A percentile compares a stretch with the other conserved stretches of the same genome.
Conservation (phyloP, 1,284 basidiomycete species). For the Puccinia triticina region DNA sequence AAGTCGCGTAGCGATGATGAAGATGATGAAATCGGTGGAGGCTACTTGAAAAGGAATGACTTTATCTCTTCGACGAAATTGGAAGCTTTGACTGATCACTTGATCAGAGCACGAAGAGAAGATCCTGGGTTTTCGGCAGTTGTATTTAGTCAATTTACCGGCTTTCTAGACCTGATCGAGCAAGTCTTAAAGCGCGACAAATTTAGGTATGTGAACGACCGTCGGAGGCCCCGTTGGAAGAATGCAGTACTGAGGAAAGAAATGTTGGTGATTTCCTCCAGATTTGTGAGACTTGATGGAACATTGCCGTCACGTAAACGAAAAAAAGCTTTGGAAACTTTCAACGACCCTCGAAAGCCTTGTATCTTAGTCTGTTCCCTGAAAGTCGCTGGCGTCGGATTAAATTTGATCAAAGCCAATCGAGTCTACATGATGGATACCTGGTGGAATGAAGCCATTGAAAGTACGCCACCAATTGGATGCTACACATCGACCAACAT, state of each 20-base stretch:
- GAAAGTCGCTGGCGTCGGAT: slow-evolving; percentile 90
- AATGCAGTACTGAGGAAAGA: slow-evolving; percentile 64
- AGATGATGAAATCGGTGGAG: neutral
- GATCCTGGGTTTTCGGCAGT: slow-evolving; percentile 58
- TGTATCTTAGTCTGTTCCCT: slow-evolving; percentile 87
- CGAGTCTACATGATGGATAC: slow-evolving; percentile 52
- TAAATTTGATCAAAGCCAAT: slow-evolving; percentile 55
- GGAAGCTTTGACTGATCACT: slow-evolving; percentile 44
- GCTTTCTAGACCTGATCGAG: slow-evolving; percentile 57
- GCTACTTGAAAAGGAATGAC: slow-evolving; percentile 30
- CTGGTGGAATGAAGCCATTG: slow-evolving; percentile 51
- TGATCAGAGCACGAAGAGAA: slow-evolving; percentile 21
- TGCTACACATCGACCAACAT: neutral
- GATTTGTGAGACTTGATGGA: slow-evolving; percentile 87
- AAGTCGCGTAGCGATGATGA: neutral
- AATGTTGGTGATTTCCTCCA: slow-evolving; percentile 60
- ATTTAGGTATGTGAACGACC: slow-evolving; percentile 28
- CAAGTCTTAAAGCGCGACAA: slow-evolving; percentile 39
- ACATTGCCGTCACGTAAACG: slow-evolving; percentile 85
- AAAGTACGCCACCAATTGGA: slow-evolving; percentile 16
- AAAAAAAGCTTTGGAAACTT: slow-evolving; percentile 71
- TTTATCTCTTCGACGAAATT: slow-evolving; percentile 50
- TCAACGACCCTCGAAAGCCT: slow-evolving; percentile 76
- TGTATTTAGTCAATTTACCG: slow-evolving; percentile 62
- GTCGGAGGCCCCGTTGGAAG: slow-evolving; percentile 53